These are phyloP conservation scores for Pharnaceum exiguum DNA, from an alignment of 148 eudicot species.

Conservation along the genomic window DNA sequence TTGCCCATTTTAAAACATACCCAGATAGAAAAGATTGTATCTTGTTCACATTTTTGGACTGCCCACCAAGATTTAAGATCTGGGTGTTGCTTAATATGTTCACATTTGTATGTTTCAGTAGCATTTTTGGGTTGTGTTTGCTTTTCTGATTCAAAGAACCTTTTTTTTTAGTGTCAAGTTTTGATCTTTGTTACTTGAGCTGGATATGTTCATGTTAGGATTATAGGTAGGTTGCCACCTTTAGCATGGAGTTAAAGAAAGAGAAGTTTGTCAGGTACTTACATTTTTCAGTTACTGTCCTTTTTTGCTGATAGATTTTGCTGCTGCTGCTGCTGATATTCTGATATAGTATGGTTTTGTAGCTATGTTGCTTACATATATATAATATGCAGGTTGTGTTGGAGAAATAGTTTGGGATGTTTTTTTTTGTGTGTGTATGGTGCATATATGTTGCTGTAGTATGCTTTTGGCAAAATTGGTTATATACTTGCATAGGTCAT, in stretches of 20 bases:
- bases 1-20: background rate
- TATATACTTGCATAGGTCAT: no score
- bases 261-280: conserved; percentile 74
- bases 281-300: background rate
- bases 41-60: background rate
- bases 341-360: background rate
- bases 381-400: background rate
- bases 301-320: background rate
- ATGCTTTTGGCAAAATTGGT: no score
- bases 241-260: conserved; percentile 64
- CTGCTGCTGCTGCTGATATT: background rate
- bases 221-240: no score
- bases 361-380: background rate
- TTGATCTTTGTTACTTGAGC: conserved; percentile 9
- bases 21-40: background rate
- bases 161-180: background rate
- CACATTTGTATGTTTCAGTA: conserved; percentile 4
- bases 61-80: conserved; percentile 9
- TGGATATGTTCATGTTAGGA: conserved; percentile 22
- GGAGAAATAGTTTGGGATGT: no score
- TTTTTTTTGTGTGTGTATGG: no score
- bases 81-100: background rate
- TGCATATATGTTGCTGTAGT: no score
- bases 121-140: conserved; percentile 3
- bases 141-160: background rate